Conservation (phyloP, 1,139 yeast species). For the Scheffersomyces segobiensis region DNA sequence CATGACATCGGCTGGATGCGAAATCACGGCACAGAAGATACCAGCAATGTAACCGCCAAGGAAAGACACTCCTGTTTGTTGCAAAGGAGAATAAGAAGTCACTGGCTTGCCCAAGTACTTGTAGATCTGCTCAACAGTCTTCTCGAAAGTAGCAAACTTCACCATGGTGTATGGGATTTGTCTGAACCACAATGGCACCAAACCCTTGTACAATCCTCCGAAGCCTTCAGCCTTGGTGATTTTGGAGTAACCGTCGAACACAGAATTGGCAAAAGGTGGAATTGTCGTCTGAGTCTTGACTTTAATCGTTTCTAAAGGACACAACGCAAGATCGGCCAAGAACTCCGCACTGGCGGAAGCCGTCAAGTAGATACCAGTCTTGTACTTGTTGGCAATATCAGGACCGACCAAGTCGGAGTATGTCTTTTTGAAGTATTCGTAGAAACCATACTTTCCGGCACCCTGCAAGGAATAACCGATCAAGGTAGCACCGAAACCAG, state of each 20-base stretch:
- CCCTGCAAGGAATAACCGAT: slow-evolving; percentile 93
- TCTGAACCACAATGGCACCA: slow-evolving; percentile 89
- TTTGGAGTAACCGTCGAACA: slow-evolving; percentile 67
- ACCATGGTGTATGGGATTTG: slow-evolving; percentile 97
- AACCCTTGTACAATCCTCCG: slow-evolving; percentile 78
- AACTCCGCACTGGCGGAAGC: slow-evolving; percentile 94
- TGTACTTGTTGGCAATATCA: slow-evolving; percentile 60
- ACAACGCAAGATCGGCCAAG: slow-evolving; percentile 81
- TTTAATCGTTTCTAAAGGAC: slow-evolving; percentile 93
- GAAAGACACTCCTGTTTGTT: slow-evolving; percentile 93
- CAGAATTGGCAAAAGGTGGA: slow-evolving; percentile 73
- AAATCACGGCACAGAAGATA: slow-evolving; percentile 88
- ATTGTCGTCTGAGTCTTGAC: slow-evolving; percentile 90
- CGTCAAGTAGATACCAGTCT: slow-evolving; percentile 72
- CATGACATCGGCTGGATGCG: slow-evolving; percentile 98
- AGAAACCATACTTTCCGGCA: slow-evolving; percentile 94
- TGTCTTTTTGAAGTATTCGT: slow-evolving; percentile 81
- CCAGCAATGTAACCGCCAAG: slow-evolving; percentile 96
- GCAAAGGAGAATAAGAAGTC: slow-evolving; percentile 43
- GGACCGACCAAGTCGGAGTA: slow-evolving; percentile 72
- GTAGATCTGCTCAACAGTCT: slow-evolving; percentile 76
- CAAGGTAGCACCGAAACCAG: slow-evolving; percentile 89
- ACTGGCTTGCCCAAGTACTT: slow-evolving; percentile 46
- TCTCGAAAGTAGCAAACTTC: slow-evolving; percentile 91
- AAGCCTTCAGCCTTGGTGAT: slow-evolving; percentile 67